Percentiles rank a stretch among this genome's conserved stretches.
phyloP scores from a whole-genome alignment of 148 eudicot genomes.

The Cornus suecica region DNA sequence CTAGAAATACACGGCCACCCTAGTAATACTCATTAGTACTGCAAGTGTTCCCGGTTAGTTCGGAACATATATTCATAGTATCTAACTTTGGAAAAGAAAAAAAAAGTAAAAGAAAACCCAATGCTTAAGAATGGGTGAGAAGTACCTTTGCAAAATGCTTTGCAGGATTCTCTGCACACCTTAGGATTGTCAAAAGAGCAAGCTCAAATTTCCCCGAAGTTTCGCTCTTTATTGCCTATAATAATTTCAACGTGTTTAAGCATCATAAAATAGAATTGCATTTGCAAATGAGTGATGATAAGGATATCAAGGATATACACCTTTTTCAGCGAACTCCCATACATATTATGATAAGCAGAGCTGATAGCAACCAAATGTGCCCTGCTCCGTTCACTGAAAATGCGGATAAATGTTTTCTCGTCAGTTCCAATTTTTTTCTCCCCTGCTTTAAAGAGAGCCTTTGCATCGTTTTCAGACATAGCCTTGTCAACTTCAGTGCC shows the following conservation, averaged over 20 bases:
- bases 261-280: neutral
- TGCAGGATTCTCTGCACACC: conserved; percentile 49
- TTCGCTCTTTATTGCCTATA: conserved; percentile 58
- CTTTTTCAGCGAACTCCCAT: conserved; percentile 52
- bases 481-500: conserved; percentile 47
- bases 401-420: conserved; percentile 43
- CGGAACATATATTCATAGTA: too few relatives aligned
- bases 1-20: too few relatives aligned
- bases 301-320: conserved; percentile 18
- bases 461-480: conserved; percentile 47
- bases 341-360: conserved; percentile 37
- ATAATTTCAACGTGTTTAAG: conserved; percentile 6
- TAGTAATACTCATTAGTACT: too few relatives aligned
- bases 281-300: neutral
- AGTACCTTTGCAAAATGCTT: conserved; percentile 53
- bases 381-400: conserved; percentile 55
- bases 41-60: too few relatives aligned
- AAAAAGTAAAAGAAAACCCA: too few relatives aligned
- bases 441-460: conserved; percentile 53
- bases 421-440: conserved; percentile 64
- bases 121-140: neutral
- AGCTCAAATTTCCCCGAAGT: conserved; percentile 45
- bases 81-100: neutral
- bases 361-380: conserved; percentile 50
- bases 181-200: conserved; percentile 43